Evolutionary conservation across 306 rosid species (phyloP), one percentile per base, ranked within the genome.

Genomic region (Ammopiptanthus mongolicus): DNA sequence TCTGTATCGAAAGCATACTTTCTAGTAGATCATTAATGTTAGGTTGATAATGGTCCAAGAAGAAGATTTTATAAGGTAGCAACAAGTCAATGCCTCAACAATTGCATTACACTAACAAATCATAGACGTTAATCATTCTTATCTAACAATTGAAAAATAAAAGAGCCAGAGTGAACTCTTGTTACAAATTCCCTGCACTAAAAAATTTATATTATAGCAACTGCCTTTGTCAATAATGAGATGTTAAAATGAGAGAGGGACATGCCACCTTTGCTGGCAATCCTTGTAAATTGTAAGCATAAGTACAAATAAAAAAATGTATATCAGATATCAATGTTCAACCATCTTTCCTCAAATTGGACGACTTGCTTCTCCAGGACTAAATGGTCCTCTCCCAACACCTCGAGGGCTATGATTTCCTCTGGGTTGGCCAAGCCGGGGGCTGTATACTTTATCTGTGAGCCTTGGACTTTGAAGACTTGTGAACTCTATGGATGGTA

Each of bases 351-450:
- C 84, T 81, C 78, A 87, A 73, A 65, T 65, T 80, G 7, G 90
- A 85, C 21, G 64, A 69, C 39, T 89, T 47, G 73, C 44, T 47
- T 80, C 89, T 82, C 69, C 80, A 7, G 89, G 83, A 80, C 84
- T 81, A 52, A 77, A 76, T 67, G 84, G 74, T 14, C 81, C 81
- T 65, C 75, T 86, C 36, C 83, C 86, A 36, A 60, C 77, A 41
- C 62, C 60, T 42, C 53, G 64, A 71, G 90, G 88, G 53, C 88
- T 88, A 17, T 55, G 84, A 5, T 78, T 79, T 31, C 51, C 77
- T 73, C 65, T 79, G 46, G 71, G 80, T 70, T 80, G 81, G 59
- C 78, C 71, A 42, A 71, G 29, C 41, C 81, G 75, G 65, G 84
- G 90, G 79, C 85, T 90, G 50, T 18, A 28, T 75, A 78, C 78